Base-by-base conservation (phyloP, 2,329 filamentous ascomycete genomes). In the Diaporthe sp. region DNA sequence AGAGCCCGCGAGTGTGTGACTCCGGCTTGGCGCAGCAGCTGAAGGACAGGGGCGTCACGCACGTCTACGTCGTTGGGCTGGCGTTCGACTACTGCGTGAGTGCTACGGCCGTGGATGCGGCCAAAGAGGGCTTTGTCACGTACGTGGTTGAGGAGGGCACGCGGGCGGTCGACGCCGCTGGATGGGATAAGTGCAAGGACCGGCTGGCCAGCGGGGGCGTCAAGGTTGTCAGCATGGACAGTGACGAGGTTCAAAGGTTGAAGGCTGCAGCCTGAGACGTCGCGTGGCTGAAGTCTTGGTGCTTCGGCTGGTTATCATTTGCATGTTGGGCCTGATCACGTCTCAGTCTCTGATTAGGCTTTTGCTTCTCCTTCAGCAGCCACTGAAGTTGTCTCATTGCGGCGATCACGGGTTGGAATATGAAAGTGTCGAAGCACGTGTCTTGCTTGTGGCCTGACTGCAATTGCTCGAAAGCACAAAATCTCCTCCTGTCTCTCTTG, bases 31-130 rank as follows among this genome's bases (percentile, higher is more conserved):
- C 88, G 1, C 84, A 80, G 1, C 80, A 86, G 63, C 82, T 99
- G 78, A 87, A 82, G 69, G 86, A 86, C 3, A 85, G 85, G 22
- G 86, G 84, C 0, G 86, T 97, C 37, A 95, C 94, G 8, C 90
- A 97, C 81, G 94, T 98, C 8, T 98, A 92, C 81, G 90, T 97
- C 30, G 95, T 94, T 1, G 97, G 97, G 0, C 81, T 99, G 71
- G 96, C 97, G 4, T 92, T 91, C 25, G 97, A 98, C 83, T 98
- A 94, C 82, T 99, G 97, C 82, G 96, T 98, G 72, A 93, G 91
- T 81, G 89, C 85, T 76, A 97, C 95, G 22, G 96, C 96, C 0
- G 83, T 95, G 68, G 94, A 98, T 86, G 92, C 96, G 0, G 87
- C 84, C 3, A 89, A 88, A 76, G 92, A 94, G 78, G 96, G 96